Evolutionary conservation across 129 eudicot genomes (phyloP).

Genomic region (Apium graveolens): DNA sequence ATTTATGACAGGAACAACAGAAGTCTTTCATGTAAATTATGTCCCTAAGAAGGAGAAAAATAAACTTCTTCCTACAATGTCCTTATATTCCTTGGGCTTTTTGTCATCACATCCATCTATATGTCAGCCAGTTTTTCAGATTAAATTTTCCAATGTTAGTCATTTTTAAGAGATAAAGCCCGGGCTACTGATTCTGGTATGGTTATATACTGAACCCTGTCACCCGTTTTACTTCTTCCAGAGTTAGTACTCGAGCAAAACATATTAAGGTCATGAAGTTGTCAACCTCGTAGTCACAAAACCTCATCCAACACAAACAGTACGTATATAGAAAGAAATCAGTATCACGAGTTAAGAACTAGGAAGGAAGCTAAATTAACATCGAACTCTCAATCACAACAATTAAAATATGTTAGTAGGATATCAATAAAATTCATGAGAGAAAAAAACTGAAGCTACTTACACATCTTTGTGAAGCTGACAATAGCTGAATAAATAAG

Average conservation of each 20-base stretch:
- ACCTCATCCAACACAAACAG: neutral
- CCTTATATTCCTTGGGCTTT: neutral
- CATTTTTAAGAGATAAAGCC: neutral
- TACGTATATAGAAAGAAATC: neutral
- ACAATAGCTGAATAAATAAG: slow-evolving; percentile 41
- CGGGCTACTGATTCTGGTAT: neutral
- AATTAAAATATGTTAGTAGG: neutral
- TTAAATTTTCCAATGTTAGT: neutral
- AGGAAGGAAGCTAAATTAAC: neutral
- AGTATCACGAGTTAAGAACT: neutral
- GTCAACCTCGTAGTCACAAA: neutral
- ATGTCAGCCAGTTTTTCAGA: neutral
- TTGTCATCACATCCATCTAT: neutral
- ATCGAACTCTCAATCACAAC: neutral
- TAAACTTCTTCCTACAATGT: neutral
- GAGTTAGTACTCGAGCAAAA: neutral
- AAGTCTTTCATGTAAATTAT: neutral
- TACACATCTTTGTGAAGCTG: slow-evolving; percentile 61
- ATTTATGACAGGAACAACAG: neutral
- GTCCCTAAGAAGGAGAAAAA: neutral
- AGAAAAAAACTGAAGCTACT: slow-evolving; percentile 24
- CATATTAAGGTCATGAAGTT: neutral
- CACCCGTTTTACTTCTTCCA: neutral
- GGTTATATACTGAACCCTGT: neutral
- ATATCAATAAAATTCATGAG: neutral